Evolutionary conservation across 495 filamentous ascomycete genomes (phyloP), one percentile per base, ranked within the genome.

Genomic region (Hypoxylon perforatum): DNA sequence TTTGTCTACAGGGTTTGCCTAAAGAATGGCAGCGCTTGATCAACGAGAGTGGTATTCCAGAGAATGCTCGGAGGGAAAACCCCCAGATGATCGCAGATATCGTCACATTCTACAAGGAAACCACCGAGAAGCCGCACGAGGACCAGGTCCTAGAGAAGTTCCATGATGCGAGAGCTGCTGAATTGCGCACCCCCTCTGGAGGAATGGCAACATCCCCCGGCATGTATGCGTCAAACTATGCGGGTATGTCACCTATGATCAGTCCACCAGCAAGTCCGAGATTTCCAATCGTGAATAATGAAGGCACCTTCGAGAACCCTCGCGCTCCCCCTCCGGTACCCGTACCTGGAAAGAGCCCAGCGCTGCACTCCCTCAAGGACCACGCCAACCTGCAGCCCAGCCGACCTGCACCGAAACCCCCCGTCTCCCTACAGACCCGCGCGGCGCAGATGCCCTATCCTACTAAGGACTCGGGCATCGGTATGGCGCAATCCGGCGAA

Each of bases 1-100:
- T 7, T 10, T 11, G 9, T 60, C 59, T 44, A 52, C 70, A 96
- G 92, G 95, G 95, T 63, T 81, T 99, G 33, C 95, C 95, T 1
- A 96, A 96, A 76, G 95, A 99, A 84, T 99, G 95, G 95, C 95
- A 99, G 78, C 88, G 91, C 39, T 85, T 97, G 73, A 86, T 99
- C 66, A 91, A 95, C 79, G 93, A 97, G 75, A 97, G 90, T 78
- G 95, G 95, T 57, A 98, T 99, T 69, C 91, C 94, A 4, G 92
- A 97, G 80, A 93, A 92, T 77, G 95, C 97, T 72, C 93, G 96
- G 77, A 90, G 96, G 76, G 89, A 96, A 77, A 92, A 99, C 72
- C 95, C 95, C 0, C 92, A 98, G 74, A 91, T 93, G 48, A 91
- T 97, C 73, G 88, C 94, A 65, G 91, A 99, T 73, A 93, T 99